Evolutionary conservation across 1,284 basidiomycete species (phyloP).

Genomic region (Spongispora temasekensis): DNA sequence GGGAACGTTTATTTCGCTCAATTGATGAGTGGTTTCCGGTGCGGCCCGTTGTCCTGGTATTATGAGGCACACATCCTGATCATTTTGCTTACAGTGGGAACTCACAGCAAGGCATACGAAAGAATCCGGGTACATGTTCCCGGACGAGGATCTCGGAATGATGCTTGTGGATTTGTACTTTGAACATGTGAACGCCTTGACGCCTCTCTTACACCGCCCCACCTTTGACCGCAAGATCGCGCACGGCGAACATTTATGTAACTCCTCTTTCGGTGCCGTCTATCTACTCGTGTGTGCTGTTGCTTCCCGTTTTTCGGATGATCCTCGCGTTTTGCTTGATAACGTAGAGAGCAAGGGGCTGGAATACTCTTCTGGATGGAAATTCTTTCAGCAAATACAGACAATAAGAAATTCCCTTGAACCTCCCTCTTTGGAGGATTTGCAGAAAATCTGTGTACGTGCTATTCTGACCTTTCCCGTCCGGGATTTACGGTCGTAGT

Average conservation of each 20-base stretch:
- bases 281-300: slow-evolving; percentile 77
- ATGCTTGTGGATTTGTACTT: slow-evolving; percentile 75
- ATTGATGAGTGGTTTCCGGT: slow-evolving; percentile 42
- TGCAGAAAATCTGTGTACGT: slow-evolving; percentile 57
- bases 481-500: slow-evolving; percentile 28
- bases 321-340: slow-evolving; percentile 56
- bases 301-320: slow-evolving; percentile 69
- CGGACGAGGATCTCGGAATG: slow-evolving; percentile 60
- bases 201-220: slow-evolving; percentile 76
- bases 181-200: slow-evolving; percentile 54
- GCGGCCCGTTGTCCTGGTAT: slow-evolving; percentile 16
- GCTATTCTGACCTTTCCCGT: neutral
- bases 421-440: slow-evolving; percentile 56
- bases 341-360: slow-evolving; percentile 30
- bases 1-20: neutral
- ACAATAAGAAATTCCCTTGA: slow-evolving; percentile 47
- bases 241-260: slow-evolving; percentile 57
- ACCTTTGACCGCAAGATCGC: slow-evolving; percentile 67
- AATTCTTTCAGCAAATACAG: slow-evolving; percentile 69
- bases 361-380: slow-evolving; percentile 69
- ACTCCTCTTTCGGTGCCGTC: slow-evolving; percentile 66
- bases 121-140: slow-evolving; percentile 45
- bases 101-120: slow-evolving; percentile 18
- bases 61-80: neutral
- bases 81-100: slow-evolving; percentile 42